A percentile compares a stretch with the other conserved stretches of the same genome.
Evolutionary conservation across 495 filamentous ascomycete genomes (phyloP).

Genomic region (Terfezia boudieri): DNA sequence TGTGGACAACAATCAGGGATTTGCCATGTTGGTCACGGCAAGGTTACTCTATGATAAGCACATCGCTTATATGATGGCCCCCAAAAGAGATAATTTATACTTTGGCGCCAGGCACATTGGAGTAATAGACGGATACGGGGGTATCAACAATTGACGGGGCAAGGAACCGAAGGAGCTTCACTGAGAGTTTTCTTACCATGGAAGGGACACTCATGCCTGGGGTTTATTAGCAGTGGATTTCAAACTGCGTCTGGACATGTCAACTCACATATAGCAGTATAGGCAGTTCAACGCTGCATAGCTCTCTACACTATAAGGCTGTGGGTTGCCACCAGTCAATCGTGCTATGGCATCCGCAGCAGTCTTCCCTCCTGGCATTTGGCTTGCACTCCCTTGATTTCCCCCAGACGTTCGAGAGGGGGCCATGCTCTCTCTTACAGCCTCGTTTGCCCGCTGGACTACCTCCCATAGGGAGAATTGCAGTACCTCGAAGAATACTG

Average conservation of each 20-base stretch:
- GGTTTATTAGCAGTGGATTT: neutral
- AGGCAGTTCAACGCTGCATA: slow-evolving; percentile 17
- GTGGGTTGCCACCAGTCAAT: slow-evolving; percentile 6
- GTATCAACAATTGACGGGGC: neutral
- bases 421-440: slow-evolving; percentile 8
- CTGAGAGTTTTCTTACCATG: slow-evolving; percentile 9
- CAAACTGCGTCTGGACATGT: neutral
- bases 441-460: slow-evolving; percentile 7
- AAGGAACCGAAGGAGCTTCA: neutral
- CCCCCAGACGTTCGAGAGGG: neutral
- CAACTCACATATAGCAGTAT: slow-evolving; percentile 19
- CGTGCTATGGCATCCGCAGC: neutral
- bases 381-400: neutral
- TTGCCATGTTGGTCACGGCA: too few species aligned
- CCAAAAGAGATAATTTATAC: neutral
- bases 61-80: neutral
- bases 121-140: too few species aligned
- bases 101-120: too few species aligned
- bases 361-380: neutral
- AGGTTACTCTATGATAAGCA: too few species aligned
- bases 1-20: too few species aligned
- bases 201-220: slow-evolving; percentile 20
- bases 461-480: slow-evolving; percentile 15
- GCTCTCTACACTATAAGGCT: slow-evolving; percentile 17
- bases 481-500: slow-evolving; percentile 9